Evolutionary conservation across 2,329 filamentous ascomycete species (phyloP).

Genomic region (Cladosporium sp.): DNA sequence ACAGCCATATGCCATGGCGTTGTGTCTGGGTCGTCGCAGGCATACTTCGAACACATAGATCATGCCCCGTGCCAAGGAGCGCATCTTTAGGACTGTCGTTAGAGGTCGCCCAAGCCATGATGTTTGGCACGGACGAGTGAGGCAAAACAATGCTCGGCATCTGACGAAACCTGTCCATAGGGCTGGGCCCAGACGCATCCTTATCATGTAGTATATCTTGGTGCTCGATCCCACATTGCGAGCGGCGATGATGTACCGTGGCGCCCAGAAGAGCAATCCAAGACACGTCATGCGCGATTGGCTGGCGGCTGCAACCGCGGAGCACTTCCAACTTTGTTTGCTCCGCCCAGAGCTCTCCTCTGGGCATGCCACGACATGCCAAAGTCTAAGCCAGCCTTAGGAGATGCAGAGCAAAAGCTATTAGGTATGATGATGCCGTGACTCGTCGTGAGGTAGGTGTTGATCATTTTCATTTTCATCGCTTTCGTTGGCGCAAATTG

Average conservation of each 20-base stretch:
- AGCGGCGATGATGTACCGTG: not conserved
- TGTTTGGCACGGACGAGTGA: not conserved
- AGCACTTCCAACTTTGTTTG: constrained; percentile 7
- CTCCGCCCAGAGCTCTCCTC: constrained; percentile 1
- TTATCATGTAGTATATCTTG: not conserved
- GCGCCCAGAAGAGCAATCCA: not conserved
- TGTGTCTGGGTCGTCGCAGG: not conserved
- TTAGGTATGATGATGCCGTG: constrained; percentile 1
- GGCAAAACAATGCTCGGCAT: not conserved
- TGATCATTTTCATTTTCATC: not conserved
- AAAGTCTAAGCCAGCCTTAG: constrained; percentile 4
- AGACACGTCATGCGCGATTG: not conserved
- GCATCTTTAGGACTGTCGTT: not conserved
- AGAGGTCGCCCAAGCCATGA: not conserved
- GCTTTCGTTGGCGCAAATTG: not conserved
- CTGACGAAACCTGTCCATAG: not conserved
- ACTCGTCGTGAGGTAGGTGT: constrained; percentile 1
- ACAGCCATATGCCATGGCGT: not conserved
- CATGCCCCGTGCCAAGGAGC: not conserved
- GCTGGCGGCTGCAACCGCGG: not conserved
- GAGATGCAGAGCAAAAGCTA: not conserved
- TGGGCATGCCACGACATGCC: constrained; percentile 3
- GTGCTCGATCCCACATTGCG: not conserved
- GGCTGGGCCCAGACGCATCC: not conserved
- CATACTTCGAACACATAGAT: not conserved